phyloP scores from a whole-genome alignment of 352 stramenopile species.

The Phytophthora palmivora region DNA sequence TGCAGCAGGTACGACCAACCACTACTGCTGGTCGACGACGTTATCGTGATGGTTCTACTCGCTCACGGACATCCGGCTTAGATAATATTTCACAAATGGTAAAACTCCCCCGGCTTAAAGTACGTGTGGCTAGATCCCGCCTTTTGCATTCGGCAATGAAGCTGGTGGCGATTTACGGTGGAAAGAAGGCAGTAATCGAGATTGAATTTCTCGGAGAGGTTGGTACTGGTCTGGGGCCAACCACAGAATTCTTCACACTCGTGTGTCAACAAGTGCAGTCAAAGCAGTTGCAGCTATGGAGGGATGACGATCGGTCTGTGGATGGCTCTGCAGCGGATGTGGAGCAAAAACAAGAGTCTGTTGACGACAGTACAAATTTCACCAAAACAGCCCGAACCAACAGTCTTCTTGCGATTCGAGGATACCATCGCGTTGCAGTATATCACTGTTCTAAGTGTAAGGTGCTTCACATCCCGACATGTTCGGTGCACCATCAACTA shows the following conservation, averaged over 20 bases:
- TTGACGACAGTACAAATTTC: slow-evolving; percentile 18
- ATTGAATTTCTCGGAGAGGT: slow-evolving; percentile 86
- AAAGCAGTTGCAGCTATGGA: slow-evolving; percentile 64
- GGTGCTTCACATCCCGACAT: slow-evolving; percentile 55
- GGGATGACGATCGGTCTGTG: slow-evolving; percentile 46
- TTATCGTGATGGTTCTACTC: slow-evolving; percentile 44
- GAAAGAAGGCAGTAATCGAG: slow-evolving; percentile 80
- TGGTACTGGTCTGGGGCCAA: slow-evolving; percentile 73
- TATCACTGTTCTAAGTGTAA: slow-evolving; percentile 65
- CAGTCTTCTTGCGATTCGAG: slow-evolving; percentile 54
- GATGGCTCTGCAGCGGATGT: not conserved
- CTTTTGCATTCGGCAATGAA: slow-evolving; percentile 79
- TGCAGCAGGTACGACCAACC: slow-evolving; percentile 16
- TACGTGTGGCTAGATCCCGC: slow-evolving; percentile 66
- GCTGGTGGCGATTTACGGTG: slow-evolving; percentile 73
- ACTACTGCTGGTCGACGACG: slow-evolving; percentile 31
- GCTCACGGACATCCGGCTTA: slow-evolving; percentile 44
- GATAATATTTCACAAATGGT: slow-evolving; percentile 70
- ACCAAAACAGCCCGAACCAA: slow-evolving; percentile 5
- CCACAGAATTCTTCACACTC: slow-evolving; percentile 83
- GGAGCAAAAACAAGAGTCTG: slow-evolving; percentile 24
- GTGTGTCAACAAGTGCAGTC: slow-evolving; percentile 78
- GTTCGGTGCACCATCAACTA: slow-evolving; percentile 52
- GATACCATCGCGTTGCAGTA: slow-evolving; percentile 76
- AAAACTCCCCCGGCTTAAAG: slow-evolving; percentile 79